A percentile compares a stretch with the other conserved stretches of the same genome.
These are phyloP conservation scores for Acanthamoeba castellanii DNA, from an alignment of 208 protist genomes.

Conservation along the genomic window DNA sequence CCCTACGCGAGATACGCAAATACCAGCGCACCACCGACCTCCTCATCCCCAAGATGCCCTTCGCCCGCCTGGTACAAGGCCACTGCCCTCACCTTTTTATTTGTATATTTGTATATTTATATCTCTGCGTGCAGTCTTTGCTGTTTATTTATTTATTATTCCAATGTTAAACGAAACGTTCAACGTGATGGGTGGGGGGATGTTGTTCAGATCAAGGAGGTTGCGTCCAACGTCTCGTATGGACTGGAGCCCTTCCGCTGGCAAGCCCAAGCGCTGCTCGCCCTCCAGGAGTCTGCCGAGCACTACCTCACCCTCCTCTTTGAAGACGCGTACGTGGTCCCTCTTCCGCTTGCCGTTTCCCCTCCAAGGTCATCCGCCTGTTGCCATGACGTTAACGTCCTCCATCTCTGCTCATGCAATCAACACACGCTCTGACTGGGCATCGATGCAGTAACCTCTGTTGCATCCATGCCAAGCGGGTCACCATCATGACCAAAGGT, in stretches of 20 bases:
- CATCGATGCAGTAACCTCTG: constrained; percentile 38
- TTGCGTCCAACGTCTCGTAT: background rate
- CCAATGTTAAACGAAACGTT: no score
- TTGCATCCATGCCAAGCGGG: constrained; percentile 58
- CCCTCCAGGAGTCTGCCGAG: constrained; percentile 98
- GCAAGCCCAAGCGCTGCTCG: constrained; percentile 90
- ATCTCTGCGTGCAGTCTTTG: no score
- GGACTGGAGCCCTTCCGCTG: constrained; percentile 86
- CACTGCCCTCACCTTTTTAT: constrained; percentile 81
- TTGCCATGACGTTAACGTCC: background rate
- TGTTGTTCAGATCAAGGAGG: constrained; percentile 10
- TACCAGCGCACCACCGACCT: constrained; percentile 99
- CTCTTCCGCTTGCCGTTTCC: background rate
- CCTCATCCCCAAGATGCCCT: constrained; percentile 98
- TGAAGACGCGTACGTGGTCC: constrained; percentile 84
- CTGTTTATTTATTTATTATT: no score
- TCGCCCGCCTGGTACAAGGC: constrained; percentile 98
- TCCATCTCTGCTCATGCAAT: no score
- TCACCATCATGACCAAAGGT: constrained; percentile 63
- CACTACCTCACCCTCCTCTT: constrained; percentile 94
- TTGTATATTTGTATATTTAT: no score
- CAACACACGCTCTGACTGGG: background rate
- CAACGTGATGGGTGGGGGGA: constrained; percentile 80
- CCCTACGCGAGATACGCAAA: constrained; percentile 98
- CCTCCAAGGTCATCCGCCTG: background rate